Evolutionary conservation across 2,329 filamentous ascomycete genomes (phyloP).

Genomic region (Fusarium incarnatum): DNA sequence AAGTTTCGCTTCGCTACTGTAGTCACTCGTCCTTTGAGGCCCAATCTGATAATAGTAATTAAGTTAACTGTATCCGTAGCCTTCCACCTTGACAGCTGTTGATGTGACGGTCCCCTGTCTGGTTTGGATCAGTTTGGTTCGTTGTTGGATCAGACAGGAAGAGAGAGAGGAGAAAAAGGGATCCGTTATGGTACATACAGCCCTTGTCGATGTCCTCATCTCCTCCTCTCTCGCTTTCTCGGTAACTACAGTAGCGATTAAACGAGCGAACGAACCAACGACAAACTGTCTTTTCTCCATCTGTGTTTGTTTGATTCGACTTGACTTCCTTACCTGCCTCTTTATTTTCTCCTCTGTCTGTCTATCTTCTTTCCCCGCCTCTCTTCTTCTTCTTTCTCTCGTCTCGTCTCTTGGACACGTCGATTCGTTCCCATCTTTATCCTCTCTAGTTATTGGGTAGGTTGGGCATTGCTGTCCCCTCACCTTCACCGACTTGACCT

Average conservation of each 20-base stretch:
- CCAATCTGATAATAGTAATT: neutral
- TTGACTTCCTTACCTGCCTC: neutral
- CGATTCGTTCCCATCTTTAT: slow-evolving; percentile 24
- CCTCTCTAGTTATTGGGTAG: slow-evolving; percentile 26
- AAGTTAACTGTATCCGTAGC: neutral
- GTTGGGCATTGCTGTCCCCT: slow-evolving; percentile 22
- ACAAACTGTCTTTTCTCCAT: slow-evolving; percentile 32
- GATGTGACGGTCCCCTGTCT: slow-evolving; percentile 31
- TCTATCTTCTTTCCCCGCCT: neutral
- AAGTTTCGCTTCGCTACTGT: slow-evolving; percentile 29
- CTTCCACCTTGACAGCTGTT: slow-evolving; percentile 17
- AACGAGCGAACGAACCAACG: neutral
- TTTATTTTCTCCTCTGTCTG: neutral
- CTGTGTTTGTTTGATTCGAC: neutral
- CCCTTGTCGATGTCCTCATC: slow-evolving; percentile 39
- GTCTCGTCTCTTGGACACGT: slow-evolving; percentile 13
- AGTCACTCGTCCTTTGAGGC: neutral
- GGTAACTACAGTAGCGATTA: neutral
- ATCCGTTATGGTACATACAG: slow-evolving; percentile 28
- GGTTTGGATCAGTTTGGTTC: slow-evolving; percentile 13
- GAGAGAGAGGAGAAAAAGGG: slow-evolving; percentile 31
- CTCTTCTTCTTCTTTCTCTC: neutral
- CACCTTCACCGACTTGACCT: slow-evolving; percentile 28
- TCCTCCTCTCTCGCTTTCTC: slow-evolving; percentile 24
- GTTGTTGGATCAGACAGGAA: slow-evolving; percentile 32